phyloP scores from a whole-genome alignment of 306 rosid genomes.

The Quercus dentata region DNA sequence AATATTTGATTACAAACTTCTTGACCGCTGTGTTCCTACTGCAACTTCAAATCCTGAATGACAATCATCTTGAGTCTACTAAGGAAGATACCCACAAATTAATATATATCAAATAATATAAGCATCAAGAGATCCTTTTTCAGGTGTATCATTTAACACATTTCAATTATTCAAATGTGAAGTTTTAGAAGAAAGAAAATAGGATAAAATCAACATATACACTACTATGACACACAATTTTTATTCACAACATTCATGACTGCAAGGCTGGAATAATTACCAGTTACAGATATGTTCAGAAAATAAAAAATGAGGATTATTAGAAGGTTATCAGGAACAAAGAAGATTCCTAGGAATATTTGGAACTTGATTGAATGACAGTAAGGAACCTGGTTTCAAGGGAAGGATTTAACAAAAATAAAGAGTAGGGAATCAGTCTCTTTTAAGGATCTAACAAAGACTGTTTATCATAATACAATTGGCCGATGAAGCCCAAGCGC shows the following conservation, averaged over 20 bases:
- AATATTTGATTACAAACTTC: background rate
- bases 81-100: background rate
- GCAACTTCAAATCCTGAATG: background rate
- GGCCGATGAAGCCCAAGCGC: background rate
- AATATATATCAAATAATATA: background rate
- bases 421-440: background rate
- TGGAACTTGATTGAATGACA: background rate
- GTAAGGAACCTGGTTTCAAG: conserved; percentile 5
- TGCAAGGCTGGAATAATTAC: background rate
- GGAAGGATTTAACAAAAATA: background rate
- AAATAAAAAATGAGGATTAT: background rate
- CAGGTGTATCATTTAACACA: background rate
- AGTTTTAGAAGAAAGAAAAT: too few relatives aligned
- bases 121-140: background rate
- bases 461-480: conserved; percentile 1
- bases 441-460: background rate
- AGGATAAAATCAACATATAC: background rate
- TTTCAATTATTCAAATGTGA: background rate
- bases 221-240: background rate
- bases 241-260: background rate
- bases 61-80: background rate
- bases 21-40: background rate
- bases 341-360: conserved; percentile 17
- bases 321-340: background rate
- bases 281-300: background rate